These are phyloP conservation scores for Logfia minima DNA, from an alignment of 129 eudicot species.

Conservation along the genomic window DNA sequence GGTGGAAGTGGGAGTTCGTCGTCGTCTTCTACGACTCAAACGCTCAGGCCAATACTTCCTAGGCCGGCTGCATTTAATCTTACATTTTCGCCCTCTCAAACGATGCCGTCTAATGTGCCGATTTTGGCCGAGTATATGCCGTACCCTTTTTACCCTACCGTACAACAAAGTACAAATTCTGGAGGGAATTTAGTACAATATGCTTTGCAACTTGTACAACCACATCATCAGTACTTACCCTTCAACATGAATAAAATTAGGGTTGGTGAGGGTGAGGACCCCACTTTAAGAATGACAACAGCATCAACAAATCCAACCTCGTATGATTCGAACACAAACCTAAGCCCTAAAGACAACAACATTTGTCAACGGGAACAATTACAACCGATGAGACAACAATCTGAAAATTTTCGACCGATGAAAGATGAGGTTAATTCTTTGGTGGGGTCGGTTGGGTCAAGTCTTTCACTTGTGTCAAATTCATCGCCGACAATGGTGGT, in stretches of 20 bases:
- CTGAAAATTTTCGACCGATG: neutral
- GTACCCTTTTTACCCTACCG: constrained; percentile 49
- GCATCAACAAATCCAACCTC: constrained; percentile 22
- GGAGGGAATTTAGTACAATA: constrained; percentile 30
- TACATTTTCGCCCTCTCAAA: constrained; percentile 32
- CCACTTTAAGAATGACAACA: constrained; percentile 34
- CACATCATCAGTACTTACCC: constrained; percentile 22
- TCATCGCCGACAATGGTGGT: constrained; percentile 23
- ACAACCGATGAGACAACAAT: constrained; percentile 18
- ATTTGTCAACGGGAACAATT: constrained; percentile 22
- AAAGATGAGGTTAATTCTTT: constrained; percentile 46
- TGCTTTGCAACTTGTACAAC: constrained; percentile 35
- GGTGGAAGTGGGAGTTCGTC: constrained; percentile 30
- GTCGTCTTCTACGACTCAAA: constrained; percentile 49
- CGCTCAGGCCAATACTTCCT: constrained; percentile 70
- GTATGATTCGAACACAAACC: constrained; percentile 31
- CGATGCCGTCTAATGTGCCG: constrained; percentile 18
- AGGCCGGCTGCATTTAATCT: constrained; percentile 55
- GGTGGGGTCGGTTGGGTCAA: constrained; percentile 50
- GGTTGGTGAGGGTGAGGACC: constrained; percentile 23
- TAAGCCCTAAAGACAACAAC: constrained; percentile 30
- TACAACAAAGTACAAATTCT: constrained; percentile 39
- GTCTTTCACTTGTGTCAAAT: constrained; percentile 31
- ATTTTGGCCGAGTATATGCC: constrained; percentile 29
- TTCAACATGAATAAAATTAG: constrained; percentile 9